A percentile compares a stretch with the other conserved stretches of the same genome.
phyloP scores from a whole-genome alignment of 495 filamentous ascomycete species.

The Hypoxylon lienhwacheense region DNA sequence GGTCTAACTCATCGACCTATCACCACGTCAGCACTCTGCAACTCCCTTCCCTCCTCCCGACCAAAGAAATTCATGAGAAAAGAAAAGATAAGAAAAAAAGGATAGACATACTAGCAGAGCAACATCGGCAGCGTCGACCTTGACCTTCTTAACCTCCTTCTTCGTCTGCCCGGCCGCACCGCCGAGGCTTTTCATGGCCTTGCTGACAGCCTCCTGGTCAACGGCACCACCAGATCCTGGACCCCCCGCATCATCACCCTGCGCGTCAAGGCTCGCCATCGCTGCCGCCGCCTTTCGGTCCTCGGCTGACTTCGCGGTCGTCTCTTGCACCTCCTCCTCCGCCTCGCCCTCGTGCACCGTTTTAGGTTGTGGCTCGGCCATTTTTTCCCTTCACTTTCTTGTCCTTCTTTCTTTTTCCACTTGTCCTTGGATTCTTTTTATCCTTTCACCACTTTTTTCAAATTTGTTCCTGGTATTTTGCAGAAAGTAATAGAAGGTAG shows the following conservation, averaged over 20 bases:
- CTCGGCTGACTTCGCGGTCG: constrained; percentile 71
- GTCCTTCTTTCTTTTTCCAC: not conserved
- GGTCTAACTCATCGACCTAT: constrained; percentile 76
- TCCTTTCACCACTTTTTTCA: not conserved
- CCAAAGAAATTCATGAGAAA: no score
- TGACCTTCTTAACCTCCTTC: constrained; percentile 52
- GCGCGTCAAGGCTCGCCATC: constrained; percentile 71
- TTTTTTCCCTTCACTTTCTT: constrained; percentile 28
- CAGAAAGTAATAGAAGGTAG: no score
- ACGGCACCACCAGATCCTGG: constrained; percentile 56
- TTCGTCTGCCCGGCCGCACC: constrained; percentile 49
- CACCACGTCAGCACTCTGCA: not conserved
- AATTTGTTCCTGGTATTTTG: not conserved
- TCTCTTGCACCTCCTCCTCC: constrained; percentile 60
- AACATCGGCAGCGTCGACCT: constrained; percentile 53
- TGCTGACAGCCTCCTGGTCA: constrained; percentile 79
- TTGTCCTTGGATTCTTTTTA: not conserved
- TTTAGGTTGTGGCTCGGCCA: constrained; percentile 64
- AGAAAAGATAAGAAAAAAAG: no score
- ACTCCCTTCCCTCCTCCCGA: no score
- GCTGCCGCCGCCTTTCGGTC: constrained; percentile 91
- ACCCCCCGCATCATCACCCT: constrained; percentile 55
- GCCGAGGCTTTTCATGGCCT: constrained; percentile 75
- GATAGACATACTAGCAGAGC: constrained; percentile 46
- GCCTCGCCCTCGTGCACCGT: constrained; percentile 62